Base-by-base conservation (phyloP, 2,329 filamentous ascomycete genomes). In the Sodiomyces alkalinus region DNA sequence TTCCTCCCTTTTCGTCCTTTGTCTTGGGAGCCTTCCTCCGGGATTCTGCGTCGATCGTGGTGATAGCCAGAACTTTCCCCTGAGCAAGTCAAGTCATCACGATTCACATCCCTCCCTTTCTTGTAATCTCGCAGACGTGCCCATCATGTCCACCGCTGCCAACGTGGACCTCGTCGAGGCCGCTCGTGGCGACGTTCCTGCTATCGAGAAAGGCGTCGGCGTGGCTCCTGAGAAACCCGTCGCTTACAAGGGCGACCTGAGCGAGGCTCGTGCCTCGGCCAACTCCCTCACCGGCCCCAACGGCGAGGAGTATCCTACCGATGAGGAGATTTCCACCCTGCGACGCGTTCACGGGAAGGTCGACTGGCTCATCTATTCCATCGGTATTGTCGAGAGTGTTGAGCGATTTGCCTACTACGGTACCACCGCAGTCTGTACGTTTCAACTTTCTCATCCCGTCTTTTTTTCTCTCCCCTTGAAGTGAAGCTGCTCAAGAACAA, bases 321-420 rank as follows among this genome's bases (percentile, higher is more conserved):
- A 58, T n/a, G 58, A 68, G 35, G 66, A 72, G 23, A 41, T 67
- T n/a, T 37, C 37, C 3, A 64, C 62, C 4, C 48, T 72, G 5
- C 57, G 57, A 19, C 64, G 65, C 35, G 56, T 71, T 7, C 58
- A 63, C 19, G 65, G 62, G 28, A 56, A 52, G 35, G 59, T 74
- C 12, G 63, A 61, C 7, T 68, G 59, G 59, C 54, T 56, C 7
- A 56, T 63, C 3, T 73, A 63, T 45, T 72, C 64, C 5, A 58
- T 78, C 30, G 69, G 66, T 2, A 69, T 76, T 39, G 62, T 75
- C 25, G 72, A 78, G 48, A 45, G 76, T 26, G 74, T 67, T 48
- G 71, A 76, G 46, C 61, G 70, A 12, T 75, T 74, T 42, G 66
- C 67, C 5, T 77, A 71, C 53, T 76, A 75, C 41, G 73, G 73